phyloP scores from a whole-genome alignment of 228 moss, liverwort and hornwort species.

The Sphagnum fallax region DNA sequence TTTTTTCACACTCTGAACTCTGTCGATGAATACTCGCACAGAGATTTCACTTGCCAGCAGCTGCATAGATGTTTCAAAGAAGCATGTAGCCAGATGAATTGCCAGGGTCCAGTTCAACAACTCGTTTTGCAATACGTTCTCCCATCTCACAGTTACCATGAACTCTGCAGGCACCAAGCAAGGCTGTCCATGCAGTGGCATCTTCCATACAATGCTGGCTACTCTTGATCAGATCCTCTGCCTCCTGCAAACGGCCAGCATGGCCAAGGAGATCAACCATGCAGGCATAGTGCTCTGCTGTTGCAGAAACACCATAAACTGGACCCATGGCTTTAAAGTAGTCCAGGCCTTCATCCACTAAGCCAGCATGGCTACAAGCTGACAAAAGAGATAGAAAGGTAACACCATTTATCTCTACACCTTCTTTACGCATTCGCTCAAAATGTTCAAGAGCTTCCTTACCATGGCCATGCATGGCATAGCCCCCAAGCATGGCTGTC shows the following conservation, averaged over 20 bases:
- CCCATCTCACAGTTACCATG: neutral
- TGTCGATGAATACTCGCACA: neutral
- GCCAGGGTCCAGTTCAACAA: neutral
- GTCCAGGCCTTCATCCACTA: neutral
- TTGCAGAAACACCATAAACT: neutral
- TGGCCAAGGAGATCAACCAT: constrained; percentile 1
- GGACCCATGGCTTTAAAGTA: neutral
- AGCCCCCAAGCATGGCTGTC: too few relatives aligned
- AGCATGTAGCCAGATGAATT: neutral
- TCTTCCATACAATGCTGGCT: neutral
- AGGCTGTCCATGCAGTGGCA: neutral
- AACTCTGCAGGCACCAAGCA: neutral
- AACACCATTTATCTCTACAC: too few relatives aligned
- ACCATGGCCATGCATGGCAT: too few relatives aligned
- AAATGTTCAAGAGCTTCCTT: too few relatives aligned
- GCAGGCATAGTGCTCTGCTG: neutral
- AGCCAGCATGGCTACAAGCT: neutral
- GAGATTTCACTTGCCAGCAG: constrained; percentile 1
- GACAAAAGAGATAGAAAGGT: too few relatives aligned
- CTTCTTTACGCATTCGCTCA: too few relatives aligned
- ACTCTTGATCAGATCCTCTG: neutral
- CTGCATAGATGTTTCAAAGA: constrained; percentile 1
- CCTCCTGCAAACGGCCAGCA: neutral
- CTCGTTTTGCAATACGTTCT: neutral
- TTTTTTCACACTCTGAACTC: neutral